Evolutionary conservation across 169 alveolate species (phyloP).

Genomic region (Perkinsus chesapeaki): DNA sequence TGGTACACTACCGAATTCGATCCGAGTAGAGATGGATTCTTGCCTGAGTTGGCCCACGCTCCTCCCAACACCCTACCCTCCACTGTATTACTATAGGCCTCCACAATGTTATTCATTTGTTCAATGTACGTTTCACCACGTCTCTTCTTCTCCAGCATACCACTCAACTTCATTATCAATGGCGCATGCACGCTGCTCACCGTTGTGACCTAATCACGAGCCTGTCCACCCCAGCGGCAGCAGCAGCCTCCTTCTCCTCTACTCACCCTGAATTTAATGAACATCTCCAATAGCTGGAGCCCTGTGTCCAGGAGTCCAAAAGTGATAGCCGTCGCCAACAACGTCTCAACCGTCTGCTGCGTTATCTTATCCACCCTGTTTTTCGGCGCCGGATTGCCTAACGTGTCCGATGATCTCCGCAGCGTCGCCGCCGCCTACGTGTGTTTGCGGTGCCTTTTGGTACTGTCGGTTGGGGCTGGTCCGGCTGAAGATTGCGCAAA

Average conservation of each 20-base stretch:
- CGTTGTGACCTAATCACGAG: neutral
- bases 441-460: neutral
- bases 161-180: neutral
- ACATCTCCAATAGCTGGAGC: neutral
- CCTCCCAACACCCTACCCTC: neutral
- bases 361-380: neutral
- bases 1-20: neutral
- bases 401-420: neutral
- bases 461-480: neutral
- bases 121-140: neutral
- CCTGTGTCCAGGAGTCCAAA: neutral
- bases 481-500: neutral
- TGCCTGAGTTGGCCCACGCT: neutral
- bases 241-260: neutral
- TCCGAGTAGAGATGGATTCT: neutral
- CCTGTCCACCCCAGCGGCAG: neutral
- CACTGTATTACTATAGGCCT: neutral
- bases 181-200: neutral
- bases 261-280: neutral
- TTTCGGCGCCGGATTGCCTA: neutral
- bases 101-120: neutral
- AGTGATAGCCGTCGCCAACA: neutral
- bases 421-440: neutral
- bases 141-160: neutral
- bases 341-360: neutral